Evolutionary conservation across 106 monocot species (phyloP).

Genomic region (Dendrobium officinale): DNA sequence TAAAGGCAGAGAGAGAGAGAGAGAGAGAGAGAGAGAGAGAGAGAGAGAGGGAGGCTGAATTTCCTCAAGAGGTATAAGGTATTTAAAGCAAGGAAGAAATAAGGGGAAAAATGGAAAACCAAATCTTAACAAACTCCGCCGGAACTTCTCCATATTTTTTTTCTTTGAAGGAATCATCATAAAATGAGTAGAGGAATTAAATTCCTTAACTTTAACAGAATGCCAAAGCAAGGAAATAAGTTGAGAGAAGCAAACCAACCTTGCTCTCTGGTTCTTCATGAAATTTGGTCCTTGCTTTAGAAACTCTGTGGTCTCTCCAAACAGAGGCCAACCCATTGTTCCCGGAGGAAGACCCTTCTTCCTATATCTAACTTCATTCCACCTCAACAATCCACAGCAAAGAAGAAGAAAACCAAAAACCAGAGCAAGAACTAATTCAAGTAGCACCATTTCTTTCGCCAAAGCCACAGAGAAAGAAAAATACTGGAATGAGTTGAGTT

Average conservation of each 20-base stretch:
- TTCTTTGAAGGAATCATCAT: neutral
- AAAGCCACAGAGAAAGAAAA: neutral
- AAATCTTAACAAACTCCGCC: neutral
- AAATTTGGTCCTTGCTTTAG: slow-evolving; percentile 78
- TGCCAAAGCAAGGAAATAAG: neutral
- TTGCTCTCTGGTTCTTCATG: slow-evolving; percentile 72
- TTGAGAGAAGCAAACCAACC: slow-evolving; percentile 16
- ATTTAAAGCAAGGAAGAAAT: neutral
- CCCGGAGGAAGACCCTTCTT: slow-evolving; percentile 84
- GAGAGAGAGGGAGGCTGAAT: neutral
- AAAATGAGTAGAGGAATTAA: neutral
- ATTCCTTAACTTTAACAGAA: neutral
- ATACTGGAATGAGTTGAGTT: slow-evolving; percentile 9
- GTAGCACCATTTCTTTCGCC: slow-evolving; percentile 19
- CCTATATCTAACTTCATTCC: slow-evolving; percentile 84
- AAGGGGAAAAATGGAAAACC: neutral
- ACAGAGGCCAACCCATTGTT: slow-evolving; percentile 95
- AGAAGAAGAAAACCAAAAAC: slow-evolving; percentile 26
- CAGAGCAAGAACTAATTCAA: slow-evolving; percentile 23
- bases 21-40: neutral
- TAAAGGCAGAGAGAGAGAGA: neutral
- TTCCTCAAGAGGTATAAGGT: neutral
- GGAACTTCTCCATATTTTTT: no score
- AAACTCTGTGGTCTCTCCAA: slow-evolving; percentile 94
- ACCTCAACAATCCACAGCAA: slow-evolving; percentile 47